Percentiles rank a stretch among this genome's conserved stretches.
Evolutionary conservation across 208 protist species (phyloP).

Genomic region (Leishmania amazonensis): DNA sequence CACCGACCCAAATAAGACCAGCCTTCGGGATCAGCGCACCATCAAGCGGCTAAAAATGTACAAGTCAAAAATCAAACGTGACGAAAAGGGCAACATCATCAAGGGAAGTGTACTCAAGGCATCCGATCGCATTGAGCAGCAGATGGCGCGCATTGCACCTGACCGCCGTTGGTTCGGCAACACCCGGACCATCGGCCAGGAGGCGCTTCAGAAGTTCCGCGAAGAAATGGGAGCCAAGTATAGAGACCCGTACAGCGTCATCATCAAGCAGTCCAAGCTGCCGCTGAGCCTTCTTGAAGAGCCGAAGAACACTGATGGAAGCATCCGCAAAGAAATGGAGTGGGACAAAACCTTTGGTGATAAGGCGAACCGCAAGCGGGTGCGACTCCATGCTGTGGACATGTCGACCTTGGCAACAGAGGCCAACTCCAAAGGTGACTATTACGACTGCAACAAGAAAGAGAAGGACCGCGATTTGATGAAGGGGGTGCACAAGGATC

Average conservation of each 20-base stretch:
- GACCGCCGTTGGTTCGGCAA: slow-evolving; percentile 98
- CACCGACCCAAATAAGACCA: slow-evolving; percentile 81
- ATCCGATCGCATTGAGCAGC: slow-evolving; percentile 81
- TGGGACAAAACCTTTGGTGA: slow-evolving; percentile 97
- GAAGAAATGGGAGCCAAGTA: slow-evolving; percentile 95
- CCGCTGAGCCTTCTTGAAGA: slow-evolving; percentile 95
- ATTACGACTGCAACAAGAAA: slow-evolving; percentile 61
- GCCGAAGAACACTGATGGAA: slow-evolving; percentile 77
- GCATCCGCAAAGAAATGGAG: slow-evolving; percentile 94
- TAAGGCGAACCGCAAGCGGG: slow-evolving; percentile 93
- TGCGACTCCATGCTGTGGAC: slow-evolving; percentile 63
- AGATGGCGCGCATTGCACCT: slow-evolving; percentile 94
- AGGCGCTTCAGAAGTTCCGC: slow-evolving; percentile 96
- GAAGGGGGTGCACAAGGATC: slow-evolving; percentile 44
- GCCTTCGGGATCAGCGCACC: slow-evolving; percentile 81
- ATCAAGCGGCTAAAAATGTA: slow-evolving; percentile 93
- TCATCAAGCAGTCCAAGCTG: slow-evolving; percentile 97
- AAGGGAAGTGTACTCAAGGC: slow-evolving; percentile 89
- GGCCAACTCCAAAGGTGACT: slow-evolving; percentile 39
- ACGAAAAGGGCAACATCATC: slow-evolving; percentile 93
- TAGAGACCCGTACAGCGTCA: slow-evolving; percentile 98
- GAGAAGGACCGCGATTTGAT: slow-evolving; percentile 68
- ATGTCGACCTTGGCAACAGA: slow-evolving; percentile 59
- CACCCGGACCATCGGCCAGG: slow-evolving; percentile 96
- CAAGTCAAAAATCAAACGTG: slow-evolving; percentile 85